These are phyloP conservation scores for Poa pratensis DNA, from an alignment of 176 grass and related monocot species.

Conservation along the genomic window DNA sequence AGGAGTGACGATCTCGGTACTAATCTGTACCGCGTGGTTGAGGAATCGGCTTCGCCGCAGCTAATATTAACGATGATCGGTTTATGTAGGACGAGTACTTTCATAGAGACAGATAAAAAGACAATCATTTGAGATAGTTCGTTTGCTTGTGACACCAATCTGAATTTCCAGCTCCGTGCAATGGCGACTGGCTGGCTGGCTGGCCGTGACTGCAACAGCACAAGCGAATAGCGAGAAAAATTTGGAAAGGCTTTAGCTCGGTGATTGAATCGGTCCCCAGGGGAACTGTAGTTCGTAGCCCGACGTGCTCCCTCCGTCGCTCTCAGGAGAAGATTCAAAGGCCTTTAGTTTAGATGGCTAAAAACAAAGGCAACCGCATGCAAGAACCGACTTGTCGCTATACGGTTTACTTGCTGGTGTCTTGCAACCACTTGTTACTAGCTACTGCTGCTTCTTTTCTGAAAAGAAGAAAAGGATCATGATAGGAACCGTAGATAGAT, in stretches of 20 bases:
- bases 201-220: conserved; percentile 20
- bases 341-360: not conserved
- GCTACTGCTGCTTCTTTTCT: no score
- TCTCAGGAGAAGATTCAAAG: conserved; percentile 13
- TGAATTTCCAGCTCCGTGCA: not conserved
- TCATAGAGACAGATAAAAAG: not conserved
- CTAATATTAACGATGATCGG: not conserved
- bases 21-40: not conserved
- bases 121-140: not conserved
- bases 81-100: not conserved
- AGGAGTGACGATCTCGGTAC: not conserved
- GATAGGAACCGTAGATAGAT: not conserved
- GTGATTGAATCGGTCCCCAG: not conserved
- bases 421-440: not conserved
- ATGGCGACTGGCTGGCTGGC: conserved; percentile 1
- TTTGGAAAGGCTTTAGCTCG: not conserved
- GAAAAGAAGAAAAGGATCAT: not conserved
- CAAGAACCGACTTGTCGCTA: not conserved
- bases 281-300: not conserved
- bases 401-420: not conserved
- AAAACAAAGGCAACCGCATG: not conserved
- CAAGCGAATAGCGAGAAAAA: not conserved
- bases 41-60: no score
- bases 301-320: conserved; percentile 33
- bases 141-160: not conserved